These are phyloP conservation scores for Immersiporthe knoxdaviesiana DNA, from an alignment of 2,329 filamentous ascomycete genomes.

Conservation along the genomic window DNA sequence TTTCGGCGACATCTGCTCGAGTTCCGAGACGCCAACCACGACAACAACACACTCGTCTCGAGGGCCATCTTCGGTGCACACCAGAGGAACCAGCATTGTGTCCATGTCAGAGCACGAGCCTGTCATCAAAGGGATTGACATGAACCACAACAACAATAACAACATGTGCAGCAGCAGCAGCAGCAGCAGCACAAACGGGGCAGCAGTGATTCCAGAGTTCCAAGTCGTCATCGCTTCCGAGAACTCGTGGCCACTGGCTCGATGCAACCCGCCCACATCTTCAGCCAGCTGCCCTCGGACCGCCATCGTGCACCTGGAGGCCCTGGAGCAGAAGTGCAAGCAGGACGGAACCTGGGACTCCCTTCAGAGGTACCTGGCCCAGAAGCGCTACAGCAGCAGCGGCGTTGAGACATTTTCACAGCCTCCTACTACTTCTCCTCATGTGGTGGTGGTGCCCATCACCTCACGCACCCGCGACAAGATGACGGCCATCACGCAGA, in stretches of 20 bases:
- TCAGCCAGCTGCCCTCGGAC: constrained; percentile 52
- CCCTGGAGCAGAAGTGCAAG: constrained; percentile 53
- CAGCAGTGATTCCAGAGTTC: constrained; percentile 47
- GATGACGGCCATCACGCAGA: constrained; percentile 72
- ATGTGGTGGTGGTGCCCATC: constrained; percentile 47
- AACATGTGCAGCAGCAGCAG: not conserved
- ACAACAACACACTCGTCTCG: constrained; percentile 46
- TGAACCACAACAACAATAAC: constrained; percentile 36
- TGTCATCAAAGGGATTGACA: constrained; percentile 40
- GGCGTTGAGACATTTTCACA: constrained; percentile 34
- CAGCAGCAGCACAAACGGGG: constrained; percentile 32
- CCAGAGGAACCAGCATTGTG: constrained; percentile 52
- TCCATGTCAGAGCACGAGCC: constrained; percentile 45
- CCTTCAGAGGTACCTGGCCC: constrained; percentile 47
- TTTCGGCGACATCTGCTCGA: constrained; percentile 46
- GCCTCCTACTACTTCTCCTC: too few species aligned
- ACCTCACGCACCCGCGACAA: constrained; percentile 62
- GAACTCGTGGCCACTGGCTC: constrained; percentile 54
- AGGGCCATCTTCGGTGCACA: constrained; percentile 47
- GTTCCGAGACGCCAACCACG: constrained; percentile 46
- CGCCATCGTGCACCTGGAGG: constrained; percentile 55
- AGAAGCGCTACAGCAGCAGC: constrained; percentile 41
- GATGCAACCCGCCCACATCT: constrained; percentile 52
- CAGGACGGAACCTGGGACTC: constrained; percentile 51
- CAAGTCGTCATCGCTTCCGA: constrained; percentile 53